Base-by-base conservation (phyloP, 1,284 basidiomycete species). In the Rhodotorula sp. region DNA sequence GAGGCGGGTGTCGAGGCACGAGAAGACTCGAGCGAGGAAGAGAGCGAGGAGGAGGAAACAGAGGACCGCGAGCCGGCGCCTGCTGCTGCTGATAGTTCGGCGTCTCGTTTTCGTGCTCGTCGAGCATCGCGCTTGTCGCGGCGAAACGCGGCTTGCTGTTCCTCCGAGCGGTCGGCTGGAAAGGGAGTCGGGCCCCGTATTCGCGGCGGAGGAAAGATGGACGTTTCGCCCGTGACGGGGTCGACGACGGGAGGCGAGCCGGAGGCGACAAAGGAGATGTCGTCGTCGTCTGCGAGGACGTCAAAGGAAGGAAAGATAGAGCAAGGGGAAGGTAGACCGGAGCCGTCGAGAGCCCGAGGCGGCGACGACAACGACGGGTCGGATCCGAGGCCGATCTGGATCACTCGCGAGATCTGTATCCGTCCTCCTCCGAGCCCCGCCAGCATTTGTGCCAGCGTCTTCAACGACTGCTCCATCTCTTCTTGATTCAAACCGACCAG, bases 391-490 rank as follows among this genome's bases (percentile, higher is more conserved):
- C 67, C 68, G n/a, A 76, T 26, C 23, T 60, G 66, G 12, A 76
- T 56, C 19, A 76, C 73, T 12, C 73, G 50, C n/a, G 52, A 47
- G 10, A 76, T 45, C 45, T 55, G 56, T 7, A 75, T 57, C 23
- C 47, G n/a, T 0, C 75, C 75, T 2, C 75, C 93, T 4, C 92
- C 93, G 47, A 97, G 89, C 78, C 95, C 92, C 16, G 88, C 87
- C 0, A 93, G 93, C 94, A 97, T 97, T 83, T 87, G 88, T 78
- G 91, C 90, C 21, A 97, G 86, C 0, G 93, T 95, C 76, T 88
- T 87, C 54, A 97, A 82, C 3, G 88, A 90, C 72, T 86, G 85
- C 70, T 91, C 90, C 77, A 97, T 87, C 80, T 95, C 90, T 2
- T 82, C 80, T 38, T 88, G 84, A 0, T 87, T 84, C 10, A 97